Conservation (phyloP, 441 rosid genomes). For the Pelargonium myrrhifolium region DNA sequence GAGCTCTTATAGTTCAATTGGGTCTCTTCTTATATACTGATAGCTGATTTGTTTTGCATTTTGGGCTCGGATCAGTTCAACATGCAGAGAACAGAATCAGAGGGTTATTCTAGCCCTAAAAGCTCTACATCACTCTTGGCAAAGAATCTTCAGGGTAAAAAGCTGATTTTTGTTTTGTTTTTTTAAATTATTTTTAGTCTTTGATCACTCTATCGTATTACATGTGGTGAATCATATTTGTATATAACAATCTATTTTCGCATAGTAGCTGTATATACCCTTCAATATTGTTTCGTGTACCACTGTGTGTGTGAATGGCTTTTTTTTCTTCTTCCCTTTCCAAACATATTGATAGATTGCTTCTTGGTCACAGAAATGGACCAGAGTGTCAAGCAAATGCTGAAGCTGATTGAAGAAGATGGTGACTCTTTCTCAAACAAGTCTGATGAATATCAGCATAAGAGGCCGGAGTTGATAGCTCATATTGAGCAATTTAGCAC, state of each 20-base stretch:
- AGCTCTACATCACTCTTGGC: constrained; percentile 26
- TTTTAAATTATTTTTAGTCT: too few relatives aligned
- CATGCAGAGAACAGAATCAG: constrained; percentile 18
- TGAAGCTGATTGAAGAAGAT: constrained; percentile 34
- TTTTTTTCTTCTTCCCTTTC: too few relatives aligned
- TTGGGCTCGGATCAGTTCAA: constrained; percentile 23
- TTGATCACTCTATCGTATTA: too few relatives aligned
- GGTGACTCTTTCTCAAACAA: constrained; percentile 25
- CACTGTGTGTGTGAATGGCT: not conserved
- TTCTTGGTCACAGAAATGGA: constrained; percentile 34
- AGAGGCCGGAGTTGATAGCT: constrained; percentile 31
- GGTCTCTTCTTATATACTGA: not conserved
- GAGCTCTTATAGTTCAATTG: not conserved
- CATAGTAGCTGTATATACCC: not conserved
- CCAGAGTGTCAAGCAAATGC: constrained; percentile 26
- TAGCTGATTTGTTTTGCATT: not conserved
- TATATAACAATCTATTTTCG: not conserved
- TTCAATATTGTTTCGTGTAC: not conserved
- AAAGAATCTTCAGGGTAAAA: constrained; percentile 30
- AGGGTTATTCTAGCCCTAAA: constrained; percentile 15
- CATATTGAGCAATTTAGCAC: constrained; percentile 31
- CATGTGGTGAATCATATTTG: not conserved
- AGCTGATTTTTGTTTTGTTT: not conserved
- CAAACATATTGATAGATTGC: not conserved
- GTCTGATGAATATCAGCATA: constrained; percentile 22